Percentiles rank a stretch among this genome's conserved stretches.
phyloP scores from a whole-genome alignment of 371 early-diverging fungal species.

The Parasitella parasitica region DNA sequence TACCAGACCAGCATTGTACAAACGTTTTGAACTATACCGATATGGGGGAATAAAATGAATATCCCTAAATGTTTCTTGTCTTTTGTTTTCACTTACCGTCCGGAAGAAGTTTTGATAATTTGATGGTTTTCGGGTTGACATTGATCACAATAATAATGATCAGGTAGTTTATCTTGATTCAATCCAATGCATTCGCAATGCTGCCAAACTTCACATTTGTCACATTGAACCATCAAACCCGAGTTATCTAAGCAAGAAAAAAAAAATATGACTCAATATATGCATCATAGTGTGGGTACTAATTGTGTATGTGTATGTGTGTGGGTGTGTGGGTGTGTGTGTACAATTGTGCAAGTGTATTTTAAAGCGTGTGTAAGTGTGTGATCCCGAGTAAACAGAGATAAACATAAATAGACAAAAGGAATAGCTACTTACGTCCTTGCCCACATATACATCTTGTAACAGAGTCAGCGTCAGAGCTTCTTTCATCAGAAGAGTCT shows the following conservation, averaged over 20 bases:
- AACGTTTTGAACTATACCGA: conserved; percentile 13
- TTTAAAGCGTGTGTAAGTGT: neutral
- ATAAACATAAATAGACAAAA: neutral
- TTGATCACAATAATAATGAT: conserved; percentile 86
- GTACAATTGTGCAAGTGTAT: neutral
- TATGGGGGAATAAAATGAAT: neutral
- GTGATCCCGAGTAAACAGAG: neutral
- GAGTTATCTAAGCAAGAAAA: conserved; percentile 51
- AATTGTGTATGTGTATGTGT: neutral
- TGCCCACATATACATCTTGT: conserved; percentile 83
- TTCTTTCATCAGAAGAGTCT: conserved; percentile 31
- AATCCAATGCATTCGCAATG: conserved; percentile 84
- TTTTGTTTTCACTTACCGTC: conserved; percentile 16
- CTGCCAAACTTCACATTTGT: conserved; percentile 89
- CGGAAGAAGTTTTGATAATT: conserved; percentile 23
- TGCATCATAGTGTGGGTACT: neutral
- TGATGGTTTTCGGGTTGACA: conserved; percentile 81
- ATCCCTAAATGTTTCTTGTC: neutral
- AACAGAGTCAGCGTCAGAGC: conserved; percentile 69
- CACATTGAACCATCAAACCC: conserved; percentile 89
- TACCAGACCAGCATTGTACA: conserved; percentile 5
- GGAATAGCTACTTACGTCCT: conserved; percentile 53
- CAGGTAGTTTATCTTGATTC: conserved; percentile 69
- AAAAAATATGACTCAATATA: neutral
- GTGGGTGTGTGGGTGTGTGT: neutral